These are phyloP conservation scores for Lotus japonicus DNA, from an alignment of 306 rosid genomes.

Conservation along the genomic window DNA sequence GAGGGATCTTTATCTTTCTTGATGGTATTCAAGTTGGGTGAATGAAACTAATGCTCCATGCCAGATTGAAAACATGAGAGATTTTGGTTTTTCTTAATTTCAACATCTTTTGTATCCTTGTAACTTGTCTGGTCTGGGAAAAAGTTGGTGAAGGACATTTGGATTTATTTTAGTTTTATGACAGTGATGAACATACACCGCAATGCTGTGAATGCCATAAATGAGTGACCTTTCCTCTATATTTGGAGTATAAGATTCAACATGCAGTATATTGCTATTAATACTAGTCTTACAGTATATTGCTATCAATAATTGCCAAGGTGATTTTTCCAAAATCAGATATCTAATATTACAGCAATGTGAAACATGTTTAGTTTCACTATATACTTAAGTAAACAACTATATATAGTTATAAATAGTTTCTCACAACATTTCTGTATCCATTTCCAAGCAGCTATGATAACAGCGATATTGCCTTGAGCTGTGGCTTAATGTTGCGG, in stretches of 20 bases:
- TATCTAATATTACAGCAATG: too few species aligned
- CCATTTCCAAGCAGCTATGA: slow-evolving; percentile 64
- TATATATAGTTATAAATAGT: too few species aligned
- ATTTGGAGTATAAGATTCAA: too few species aligned
- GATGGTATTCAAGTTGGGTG: background rate
- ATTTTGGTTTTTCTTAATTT: background rate
- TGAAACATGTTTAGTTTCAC: too few species aligned
- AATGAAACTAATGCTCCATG: background rate
- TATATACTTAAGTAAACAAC: too few species aligned
- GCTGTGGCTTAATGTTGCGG: slow-evolving; percentile 89
- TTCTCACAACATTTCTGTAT: slow-evolving; percentile 11
- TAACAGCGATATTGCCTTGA: slow-evolving; percentile 90
- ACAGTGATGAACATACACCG: background rate
- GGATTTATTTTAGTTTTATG: background rate
- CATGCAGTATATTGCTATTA: too few species aligned
- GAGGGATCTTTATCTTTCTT: background rate
- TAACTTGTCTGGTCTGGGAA: background rate
- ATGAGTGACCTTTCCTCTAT: too few species aligned
- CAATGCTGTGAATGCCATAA: background rate
- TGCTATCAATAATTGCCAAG: too few species aligned
- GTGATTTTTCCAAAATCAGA: too few species aligned
- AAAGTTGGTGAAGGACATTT: background rate
- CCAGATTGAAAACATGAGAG: background rate
- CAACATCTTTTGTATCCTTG: background rate
- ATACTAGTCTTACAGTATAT: too few species aligned